Evolutionary conservation across 1,139 yeast genomes (phyloP), one percentile per base, ranked within the genome.

Genomic region (Yamadazyma atlantica): DNA sequence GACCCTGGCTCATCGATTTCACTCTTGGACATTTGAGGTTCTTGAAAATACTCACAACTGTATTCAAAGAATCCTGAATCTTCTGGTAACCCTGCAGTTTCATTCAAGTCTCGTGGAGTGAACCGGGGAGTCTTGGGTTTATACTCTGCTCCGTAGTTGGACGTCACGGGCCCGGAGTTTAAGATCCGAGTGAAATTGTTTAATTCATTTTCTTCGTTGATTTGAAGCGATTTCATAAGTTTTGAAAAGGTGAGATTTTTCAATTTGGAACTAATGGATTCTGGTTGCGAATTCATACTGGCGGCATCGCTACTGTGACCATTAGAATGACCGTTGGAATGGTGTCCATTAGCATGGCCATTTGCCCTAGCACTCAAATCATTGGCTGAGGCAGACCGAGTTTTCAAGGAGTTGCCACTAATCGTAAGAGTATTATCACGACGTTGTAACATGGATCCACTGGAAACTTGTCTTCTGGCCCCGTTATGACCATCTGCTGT

Each of bases 1-100:
- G 96, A 86, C 0, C 97, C 98, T 0, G 96, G 95, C 55, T 90
- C 96, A 50, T 92, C 97, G 14, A 81, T 69, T 53, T 92, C 97
- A 41, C 80, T 78, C 45, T 80, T 82, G 13, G 88, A 81, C 85
- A 92, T 85, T 56, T 92, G 97, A 0, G 99, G 97, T 55, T 90
- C 97, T 54, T 90, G 96, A 64, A 90, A 92, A 55, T 89, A 90
- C 56, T 92, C 98, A 46, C 86, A 72, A 53, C 92, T 80, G 68
- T 89, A 92, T 40, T 87, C 95, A 48, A 90, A 82, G 55, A 92
- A 90, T 3, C 83, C 82, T 15, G 95, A 84, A 12, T 73, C 70
- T 17, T 82, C 61, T 0, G 95, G 90, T 8, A 83, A 53, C n/a
- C 60, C 62, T 2, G 82, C 75, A 28, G 59, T 56, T 4, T 36